Evolutionary conservation across 2,329 filamentous ascomycete species (phyloP), one percentile per base, ranked within the genome.

Genomic region (Capronia americana): DNA sequence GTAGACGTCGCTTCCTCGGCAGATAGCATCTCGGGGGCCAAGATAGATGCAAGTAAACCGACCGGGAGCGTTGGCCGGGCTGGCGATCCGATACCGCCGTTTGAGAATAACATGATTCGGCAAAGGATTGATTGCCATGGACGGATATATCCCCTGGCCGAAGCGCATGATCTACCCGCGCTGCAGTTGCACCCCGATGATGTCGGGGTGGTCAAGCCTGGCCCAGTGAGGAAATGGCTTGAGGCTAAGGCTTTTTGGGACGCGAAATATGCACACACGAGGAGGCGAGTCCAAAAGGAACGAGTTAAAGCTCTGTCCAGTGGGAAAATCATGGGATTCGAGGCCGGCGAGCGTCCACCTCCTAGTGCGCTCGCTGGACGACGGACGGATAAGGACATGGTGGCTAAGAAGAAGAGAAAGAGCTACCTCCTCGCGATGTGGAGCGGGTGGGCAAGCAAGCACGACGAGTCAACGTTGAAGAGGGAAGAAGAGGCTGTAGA

Each of bases 61-160:
- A 66, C 57, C 11, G 71, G 75, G 57, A 78, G 84, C n/a, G 85
- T 97, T 7, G 93, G 94, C n/a, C 92, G 87, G 75, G 93, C 93
- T 2, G 93, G 93, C 0, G 93, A 96, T 73, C 86, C 92, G 3
- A 80, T 97, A 0, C 94, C 93, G 0, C 80, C 85, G 0, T 98
- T 97, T 77, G 85, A 87, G 60, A 84, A 90, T 66, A 89, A 96
- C 76, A 97, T 98, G 93, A 93, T 99, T 68, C 90, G 95, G 8
- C 93, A 99, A 76, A 85, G 90, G 30, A 89, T 98, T 23, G 91
- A 92, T 67, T 84, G 90, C 1, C 88, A 94, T 74, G 95, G 95
- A 4, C 83, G 85, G 12, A 88, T 93, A 24, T 88, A 89, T 65
- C 85, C 87, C 0, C 83, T 99, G 4, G 84, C 87, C 0, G 83